These are phyloP conservation scores for Eucalyptus cloeziana DNA, from an alignment of 345 rosid species.

Conservation along the genomic window DNA sequence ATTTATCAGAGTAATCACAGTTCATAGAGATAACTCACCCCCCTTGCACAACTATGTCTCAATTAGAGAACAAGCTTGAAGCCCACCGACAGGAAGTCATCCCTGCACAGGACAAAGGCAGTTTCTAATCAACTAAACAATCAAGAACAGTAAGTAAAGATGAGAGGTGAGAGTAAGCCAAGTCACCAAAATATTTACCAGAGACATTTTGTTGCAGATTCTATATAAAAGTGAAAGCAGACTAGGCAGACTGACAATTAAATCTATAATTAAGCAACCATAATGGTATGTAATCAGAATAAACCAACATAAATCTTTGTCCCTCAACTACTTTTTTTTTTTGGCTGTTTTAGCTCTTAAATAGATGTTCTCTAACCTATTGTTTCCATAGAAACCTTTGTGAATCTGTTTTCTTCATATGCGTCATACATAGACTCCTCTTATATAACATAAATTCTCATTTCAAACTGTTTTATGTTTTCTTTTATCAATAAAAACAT, in stretches of 20 bases:
- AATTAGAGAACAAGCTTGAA: not conserved
- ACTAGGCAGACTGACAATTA: not conserved
- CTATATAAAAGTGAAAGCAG: not conserved
- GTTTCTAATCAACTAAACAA: not conserved
- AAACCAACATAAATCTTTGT: not conserved
- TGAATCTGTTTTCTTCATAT: not conserved
- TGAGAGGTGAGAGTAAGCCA: not conserved
- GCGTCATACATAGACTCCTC: not conserved
- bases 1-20: not conserved
- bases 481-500: not conserved
- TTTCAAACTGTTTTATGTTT: not conserved
- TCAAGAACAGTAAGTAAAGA: not conserved
- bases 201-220: not conserved
- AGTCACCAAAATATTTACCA: not conserved
- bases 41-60: not conserved
- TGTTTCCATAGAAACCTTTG: not conserved
- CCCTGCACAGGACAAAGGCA: not conserved
- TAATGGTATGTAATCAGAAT: not conserved
- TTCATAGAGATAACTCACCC: not conserved
- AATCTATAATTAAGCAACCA: not conserved
- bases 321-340: not conserved
- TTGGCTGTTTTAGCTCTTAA: not conserved
- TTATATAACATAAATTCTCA: not conserved
- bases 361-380: not conserved
- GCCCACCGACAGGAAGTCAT: conserved; percentile 1